phyloP scores from a whole-genome alignment of 129 eudicot genomes.

The Chrysanthemum seticuspe region DNA sequence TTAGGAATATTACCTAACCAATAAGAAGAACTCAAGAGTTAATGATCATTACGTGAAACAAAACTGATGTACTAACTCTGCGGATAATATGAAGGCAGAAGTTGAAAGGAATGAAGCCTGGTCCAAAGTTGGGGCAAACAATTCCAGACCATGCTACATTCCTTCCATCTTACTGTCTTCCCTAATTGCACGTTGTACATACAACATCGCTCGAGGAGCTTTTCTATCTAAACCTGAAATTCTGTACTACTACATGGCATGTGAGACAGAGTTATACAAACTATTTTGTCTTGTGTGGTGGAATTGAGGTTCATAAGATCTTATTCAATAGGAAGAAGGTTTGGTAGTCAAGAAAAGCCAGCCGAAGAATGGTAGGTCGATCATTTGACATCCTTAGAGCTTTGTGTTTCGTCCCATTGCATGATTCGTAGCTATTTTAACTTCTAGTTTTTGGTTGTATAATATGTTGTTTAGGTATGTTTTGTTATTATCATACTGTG shows the following conservation, averaged over 20 bases:
- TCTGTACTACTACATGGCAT: not conserved
- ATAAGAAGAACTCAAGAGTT: conserved; percentile 20
- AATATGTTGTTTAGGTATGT: not conserved
- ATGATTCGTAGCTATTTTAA: conserved; percentile 1
- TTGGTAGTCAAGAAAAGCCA: conserved; percentile 13
- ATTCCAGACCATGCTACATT: conserved; percentile 19
- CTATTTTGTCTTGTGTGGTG: conserved; percentile 9
- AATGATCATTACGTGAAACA: not conserved
- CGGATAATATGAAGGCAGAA: conserved; percentile 8
- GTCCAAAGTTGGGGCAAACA: conserved; percentile 4
- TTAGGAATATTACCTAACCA: not conserved
- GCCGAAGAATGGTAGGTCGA: conserved; percentile 10
- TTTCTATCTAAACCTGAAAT: not conserved
- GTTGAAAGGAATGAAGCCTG: conserved; percentile 31
- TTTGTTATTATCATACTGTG: not conserved
- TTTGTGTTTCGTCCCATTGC: conserved; percentile 16
- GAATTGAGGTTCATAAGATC: conserved; percentile 8
- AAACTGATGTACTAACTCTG: not conserved
- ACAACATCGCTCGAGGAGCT: no score
- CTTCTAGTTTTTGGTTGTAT: not conserved
- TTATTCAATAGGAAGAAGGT: conserved; percentile 20
- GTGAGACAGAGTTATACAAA: not conserved
- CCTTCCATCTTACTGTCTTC: conserved; percentile 30
- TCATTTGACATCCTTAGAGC: not conserved
- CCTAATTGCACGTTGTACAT: not conserved